These are phyloP conservation scores for Phytopythium litorale DNA, from an alignment of 352 stramenopile species.

Conservation along the genomic window DNA sequence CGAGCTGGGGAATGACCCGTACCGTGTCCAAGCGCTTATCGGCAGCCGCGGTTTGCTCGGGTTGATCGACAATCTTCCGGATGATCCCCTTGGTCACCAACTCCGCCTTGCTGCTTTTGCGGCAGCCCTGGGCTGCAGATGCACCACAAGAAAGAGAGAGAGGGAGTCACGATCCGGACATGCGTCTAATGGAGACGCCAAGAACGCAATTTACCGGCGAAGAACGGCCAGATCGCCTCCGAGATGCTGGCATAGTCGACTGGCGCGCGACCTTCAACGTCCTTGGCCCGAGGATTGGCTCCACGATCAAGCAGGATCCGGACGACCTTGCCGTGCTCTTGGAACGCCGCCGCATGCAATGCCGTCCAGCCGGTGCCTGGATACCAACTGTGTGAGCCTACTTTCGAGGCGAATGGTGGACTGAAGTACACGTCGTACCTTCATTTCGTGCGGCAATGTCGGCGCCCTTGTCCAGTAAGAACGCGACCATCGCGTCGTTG, in stretches of 20 bases:
- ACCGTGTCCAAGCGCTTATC: constrained; percentile 54
- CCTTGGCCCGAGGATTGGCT: constrained; percentile 37
- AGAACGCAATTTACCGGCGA: constrained; percentile 29
- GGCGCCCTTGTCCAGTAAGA: constrained; percentile 50
- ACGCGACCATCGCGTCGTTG: constrained; percentile 62
- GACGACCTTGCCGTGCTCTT: constrained; percentile 65
- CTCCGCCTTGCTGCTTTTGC: constrained; percentile 50
- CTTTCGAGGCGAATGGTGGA: not conserved
- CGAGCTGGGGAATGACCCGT: not conserved
- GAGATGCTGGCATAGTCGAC: constrained; percentile 72
- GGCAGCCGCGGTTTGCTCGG: constrained; percentile 26
- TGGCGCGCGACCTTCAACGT: constrained; percentile 42
- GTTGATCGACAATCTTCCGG: constrained; percentile 53
- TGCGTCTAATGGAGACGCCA: not conserved
- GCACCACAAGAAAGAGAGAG: not conserved
- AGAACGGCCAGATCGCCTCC: constrained; percentile 68
- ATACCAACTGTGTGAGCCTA: not conserved
- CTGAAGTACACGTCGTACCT: constrained; percentile 17
- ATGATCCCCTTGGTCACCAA: constrained; percentile 62
- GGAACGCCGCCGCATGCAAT: constrained; percentile 59
- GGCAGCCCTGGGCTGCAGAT: constrained; percentile 34
- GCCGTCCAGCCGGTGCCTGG: constrained; percentile 60
- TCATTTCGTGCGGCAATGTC: constrained; percentile 51
- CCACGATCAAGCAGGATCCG: constrained; percentile 44
- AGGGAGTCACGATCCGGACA: not conserved